phyloP scores from a whole-genome alignment of 768 basidiomycete genomes.

The Gloeostereum incarnatum region DNA sequence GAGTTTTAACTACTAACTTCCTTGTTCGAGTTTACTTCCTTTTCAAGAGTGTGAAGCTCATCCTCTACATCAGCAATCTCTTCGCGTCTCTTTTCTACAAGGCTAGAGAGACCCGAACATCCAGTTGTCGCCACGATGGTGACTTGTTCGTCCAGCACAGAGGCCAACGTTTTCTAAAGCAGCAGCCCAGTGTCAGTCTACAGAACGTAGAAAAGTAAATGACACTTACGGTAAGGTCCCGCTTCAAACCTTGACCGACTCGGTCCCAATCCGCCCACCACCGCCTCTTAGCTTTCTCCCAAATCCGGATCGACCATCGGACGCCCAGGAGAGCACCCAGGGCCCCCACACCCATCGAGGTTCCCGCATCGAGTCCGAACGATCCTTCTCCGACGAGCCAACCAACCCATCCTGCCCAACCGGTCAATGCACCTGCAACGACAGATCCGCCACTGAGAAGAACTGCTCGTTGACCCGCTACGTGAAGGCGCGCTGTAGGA shows the following conservation, averaged over 20 bases:
- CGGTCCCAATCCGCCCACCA: constrained; percentile 67
- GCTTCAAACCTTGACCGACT: constrained; percentile 49
- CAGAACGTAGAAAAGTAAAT: constrained; percentile 2
- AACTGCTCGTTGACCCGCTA: constrained; percentile 51
- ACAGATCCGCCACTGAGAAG: constrained; percentile 40
- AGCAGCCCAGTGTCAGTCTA: constrained; percentile 3
- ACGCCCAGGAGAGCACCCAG: constrained; percentile 39
- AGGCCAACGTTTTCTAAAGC: constrained; percentile 36
- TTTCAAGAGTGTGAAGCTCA: constrained; percentile 31
- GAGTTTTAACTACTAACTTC: no score
- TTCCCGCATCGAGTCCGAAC: constrained; percentile 36
- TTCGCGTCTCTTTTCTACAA: constrained; percentile 28
- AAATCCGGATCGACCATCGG: constrained; percentile 55
- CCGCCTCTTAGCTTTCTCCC: constrained; percentile 56
- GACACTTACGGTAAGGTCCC: constrained; percentile 57
- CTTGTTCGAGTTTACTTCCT: constrained; percentile 16
- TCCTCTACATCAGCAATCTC: constrained; percentile 34
- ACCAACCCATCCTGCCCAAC: constrained; percentile 55
- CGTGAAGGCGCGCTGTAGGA: constrained; percentile 51
- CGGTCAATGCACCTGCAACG: constrained; percentile 37
- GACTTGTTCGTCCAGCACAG: constrained; percentile 43
- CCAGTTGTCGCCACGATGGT: constrained; percentile 40
- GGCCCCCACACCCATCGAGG: constrained; percentile 50
- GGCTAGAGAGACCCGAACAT: constrained; percentile 32
- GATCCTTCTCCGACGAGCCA: constrained; percentile 33